Conservation (phyloP, 352 stramenopile genomes). For the Phytophthora pseudosyringae region DNA sequence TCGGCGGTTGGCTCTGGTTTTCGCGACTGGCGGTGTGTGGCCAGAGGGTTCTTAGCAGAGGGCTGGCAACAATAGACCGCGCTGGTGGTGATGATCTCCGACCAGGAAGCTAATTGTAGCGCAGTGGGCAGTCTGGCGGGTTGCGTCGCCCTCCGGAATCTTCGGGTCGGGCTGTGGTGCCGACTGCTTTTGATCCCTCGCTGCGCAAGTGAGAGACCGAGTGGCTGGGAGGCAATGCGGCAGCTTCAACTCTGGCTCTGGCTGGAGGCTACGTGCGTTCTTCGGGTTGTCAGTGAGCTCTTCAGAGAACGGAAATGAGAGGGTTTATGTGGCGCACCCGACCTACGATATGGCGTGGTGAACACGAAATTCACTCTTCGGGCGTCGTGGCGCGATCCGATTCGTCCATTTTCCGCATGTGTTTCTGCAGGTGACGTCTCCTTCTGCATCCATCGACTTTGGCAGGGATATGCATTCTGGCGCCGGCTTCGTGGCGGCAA, state of each 20-base stretch:
- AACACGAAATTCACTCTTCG: neutral
- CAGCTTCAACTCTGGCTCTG: slow-evolving; percentile 9
- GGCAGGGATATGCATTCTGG: slow-evolving; percentile 14
- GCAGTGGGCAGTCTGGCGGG: neutral
- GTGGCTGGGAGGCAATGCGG: neutral
- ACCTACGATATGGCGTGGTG: neutral
- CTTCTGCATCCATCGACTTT: slow-evolving; percentile 12
- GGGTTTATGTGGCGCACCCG: slow-evolving; percentile 2
- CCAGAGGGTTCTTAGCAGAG: neutral
- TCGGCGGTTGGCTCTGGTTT: slow-evolving; percentile 13
- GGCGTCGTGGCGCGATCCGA: slow-evolving; percentile 21
- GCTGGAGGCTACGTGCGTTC: neutral
- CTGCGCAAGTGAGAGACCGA: neutral
- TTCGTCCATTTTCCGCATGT: slow-evolving; percentile 27
- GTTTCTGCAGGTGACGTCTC: neutral
- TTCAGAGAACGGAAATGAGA: slow-evolving; percentile 14
- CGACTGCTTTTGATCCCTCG: neutral
- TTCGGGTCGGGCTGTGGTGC: too few relatives aligned
- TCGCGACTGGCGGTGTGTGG: slow-evolving; percentile 12
- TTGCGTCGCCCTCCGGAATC: neutral
- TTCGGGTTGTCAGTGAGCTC: slow-evolving; percentile 1
- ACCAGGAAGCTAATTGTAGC: slow-evolving; percentile 4
- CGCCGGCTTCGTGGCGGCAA: slow-evolving; percentile 33
- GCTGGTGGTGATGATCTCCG: neutral
- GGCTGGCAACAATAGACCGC: slow-evolving; percentile 29